Base-by-base conservation (phyloP, 2,329 filamentous ascomycete genomes). In the Fusarium ambrosium region DNA sequence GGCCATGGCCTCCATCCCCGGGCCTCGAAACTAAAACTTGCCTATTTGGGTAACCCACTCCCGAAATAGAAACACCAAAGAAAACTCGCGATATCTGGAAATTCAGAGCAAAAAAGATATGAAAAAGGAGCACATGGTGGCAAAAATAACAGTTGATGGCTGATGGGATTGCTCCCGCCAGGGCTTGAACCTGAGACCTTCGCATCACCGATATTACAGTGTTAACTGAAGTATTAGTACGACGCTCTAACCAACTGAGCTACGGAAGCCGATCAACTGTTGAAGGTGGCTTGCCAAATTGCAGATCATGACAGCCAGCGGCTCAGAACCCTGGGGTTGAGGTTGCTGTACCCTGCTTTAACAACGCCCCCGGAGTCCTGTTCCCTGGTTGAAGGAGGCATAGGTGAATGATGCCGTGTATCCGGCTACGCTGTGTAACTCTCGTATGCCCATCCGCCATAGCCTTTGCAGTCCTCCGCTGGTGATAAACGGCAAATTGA, bases 241-340 rank as follows among this genome's bases (percentile, higher is more conserved):
- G 76, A 78, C 73, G 76, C 76, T 78, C 76, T 78, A 78, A 78
- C 76, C 76, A 78, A 78, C 76, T 78, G 76, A 78, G 76, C 76
- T 78, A 78, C 74, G 76, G 76, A 78, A 78, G 76, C 76, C 76
- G 68, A 74, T 72, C 71, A 74, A 64, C 65, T 70, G 51, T 62
- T 74, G 18, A 10, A 27, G 6, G 2, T 3, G 10, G 11, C 3
- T 9, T 9, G 1, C 9, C 7, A 18, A 24, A n/a, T 59, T 29
- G 24, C 5, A 29, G 4, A 7, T 0, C 11, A 53, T 53, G 5
- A 18, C 1, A n/a, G 24, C 9, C 10, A n/a, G 2, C 6, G 3
- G 18, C 9, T 2, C 4, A 27, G 24, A 53, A n/a, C 48, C 0
- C 9, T 18, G 8, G 45, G 10, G 14, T 27, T 48, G 8, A 48